phyloP scores from a whole-genome alignment of 129 eudicot genomes.

The Tanacetum coccineum region DNA sequence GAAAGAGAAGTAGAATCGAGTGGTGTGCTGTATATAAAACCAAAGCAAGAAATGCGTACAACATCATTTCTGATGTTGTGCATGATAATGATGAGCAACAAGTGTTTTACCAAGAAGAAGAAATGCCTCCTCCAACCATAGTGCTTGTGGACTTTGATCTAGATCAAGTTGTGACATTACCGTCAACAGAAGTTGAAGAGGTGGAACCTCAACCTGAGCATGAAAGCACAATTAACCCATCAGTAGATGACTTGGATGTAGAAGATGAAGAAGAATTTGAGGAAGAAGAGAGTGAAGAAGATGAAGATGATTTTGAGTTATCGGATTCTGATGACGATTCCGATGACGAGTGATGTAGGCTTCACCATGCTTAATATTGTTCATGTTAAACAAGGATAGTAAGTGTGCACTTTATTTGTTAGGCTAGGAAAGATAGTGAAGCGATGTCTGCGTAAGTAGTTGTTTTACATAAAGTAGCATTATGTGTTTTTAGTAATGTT shows the following conservation, averaged over 20 bases:
- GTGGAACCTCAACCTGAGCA: background rate
- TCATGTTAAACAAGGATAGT: too few relatives aligned
- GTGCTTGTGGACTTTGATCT: background rate
- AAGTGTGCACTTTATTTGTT: too few relatives aligned
- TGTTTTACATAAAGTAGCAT: too few relatives aligned
- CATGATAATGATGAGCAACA: background rate
- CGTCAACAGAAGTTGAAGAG: background rate
- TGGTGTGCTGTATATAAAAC: constrained; percentile 26
- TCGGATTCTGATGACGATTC: too few relatives aligned
- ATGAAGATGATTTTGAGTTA: background rate
- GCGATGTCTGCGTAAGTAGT: too few relatives aligned
- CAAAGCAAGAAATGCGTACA: background rate
- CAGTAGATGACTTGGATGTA: background rate
- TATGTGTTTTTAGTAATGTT: too few relatives aligned
- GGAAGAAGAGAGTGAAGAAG: constrained; percentile 1
- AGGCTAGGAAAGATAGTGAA: too few relatives aligned
- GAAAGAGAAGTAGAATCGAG: background rate
- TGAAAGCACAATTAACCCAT: background rate
- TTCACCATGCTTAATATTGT: too few relatives aligned
- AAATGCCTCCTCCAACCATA: background rate
- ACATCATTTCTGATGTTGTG: background rate
- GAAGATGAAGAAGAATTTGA: background rate
- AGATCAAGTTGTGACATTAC: constrained; percentile 1
- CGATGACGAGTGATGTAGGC: too few relatives aligned
- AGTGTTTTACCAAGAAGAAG: constrained; percentile 7